phyloP scores from a whole-genome alignment of 106 monocot genomes.

The Phalaenopsis equestris region DNA sequence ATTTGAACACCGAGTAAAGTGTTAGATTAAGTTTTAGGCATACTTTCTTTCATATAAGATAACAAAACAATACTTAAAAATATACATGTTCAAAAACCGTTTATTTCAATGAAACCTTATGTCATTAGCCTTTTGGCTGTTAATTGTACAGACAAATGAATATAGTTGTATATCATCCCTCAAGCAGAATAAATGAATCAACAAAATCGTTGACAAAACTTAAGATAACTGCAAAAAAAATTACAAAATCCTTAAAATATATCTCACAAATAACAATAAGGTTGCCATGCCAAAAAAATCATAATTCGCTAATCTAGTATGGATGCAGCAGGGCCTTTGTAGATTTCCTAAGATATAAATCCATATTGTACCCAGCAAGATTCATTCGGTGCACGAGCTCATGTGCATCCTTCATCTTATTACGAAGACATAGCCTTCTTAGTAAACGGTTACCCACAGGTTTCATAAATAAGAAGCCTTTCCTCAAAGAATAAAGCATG shows the following conservation, averaged over 20 bases:
- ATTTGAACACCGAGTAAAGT: not conserved
- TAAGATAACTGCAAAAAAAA: not conserved
- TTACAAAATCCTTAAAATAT: not conserved
- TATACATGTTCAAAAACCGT: not conserved
- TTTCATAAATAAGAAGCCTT: conserved; percentile 39
- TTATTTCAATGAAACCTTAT: not conserved
- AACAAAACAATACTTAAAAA: not conserved
- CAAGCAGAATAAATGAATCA: conserved; percentile 6
- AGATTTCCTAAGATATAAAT: conserved; percentile 36
- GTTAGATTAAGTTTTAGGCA: not conserved
- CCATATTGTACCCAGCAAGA: conserved; percentile 62
- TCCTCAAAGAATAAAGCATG: conserved; percentile 54
- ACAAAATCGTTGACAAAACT: not conserved
- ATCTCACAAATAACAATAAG: not conserved
- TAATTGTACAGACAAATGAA: not conserved
- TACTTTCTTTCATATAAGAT: not conserved
- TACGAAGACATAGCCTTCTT: conserved; percentile 40
- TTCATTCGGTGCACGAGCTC: conserved; percentile 45
- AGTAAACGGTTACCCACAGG: conserved; percentile 55
- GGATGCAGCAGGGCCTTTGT: conserved; percentile 31
- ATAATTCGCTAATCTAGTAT: not conserved
- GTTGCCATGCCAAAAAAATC: not conserved
- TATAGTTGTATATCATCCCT: not conserved
- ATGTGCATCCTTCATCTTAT: conserved; percentile 36
- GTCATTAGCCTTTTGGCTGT: not conserved